Base-by-base conservation (phyloP, 2,329 filamentous ascomycete genomes). In the Alternaria rosae region DNA sequence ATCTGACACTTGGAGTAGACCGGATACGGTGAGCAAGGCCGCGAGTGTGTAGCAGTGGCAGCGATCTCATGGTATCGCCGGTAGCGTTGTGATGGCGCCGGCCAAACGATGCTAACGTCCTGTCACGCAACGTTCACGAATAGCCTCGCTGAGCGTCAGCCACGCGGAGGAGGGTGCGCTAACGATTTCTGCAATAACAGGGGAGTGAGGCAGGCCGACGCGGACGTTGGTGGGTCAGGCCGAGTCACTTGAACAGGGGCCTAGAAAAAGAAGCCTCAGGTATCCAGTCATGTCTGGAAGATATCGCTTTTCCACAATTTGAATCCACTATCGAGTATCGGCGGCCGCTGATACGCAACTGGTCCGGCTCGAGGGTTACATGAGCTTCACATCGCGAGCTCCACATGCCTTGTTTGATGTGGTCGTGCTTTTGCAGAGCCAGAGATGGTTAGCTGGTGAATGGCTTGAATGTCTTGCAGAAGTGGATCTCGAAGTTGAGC, bases 141-240 rank as follows among this genome's bases (percentile, higher is more conserved):
- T 66, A 56, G 65, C 45, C 44, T 62, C 63, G 26, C 59, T 53
- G 57, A 60, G 50, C 54, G 56, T 64, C 61, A 69, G 67, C 69
- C 68, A 71, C 59, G 52, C 50, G 56, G 66, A 67, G 66, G 63
- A 64, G 66, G 55, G 38, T 51, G 52, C 67, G 66, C 64, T 70
- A 69, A 57, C 60, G 65, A 61, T 61, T 52, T 65, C 55, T 41
- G 66, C 54, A 51, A 26, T 61, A 65, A 70, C 69, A 70, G 60
- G 68, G 68, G 53, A 58, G 26, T 30, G 45, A 61, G 60, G 70
- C 72, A 68, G 72, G 66, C 70, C 55, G 69, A 75, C 65, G 70
- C 73, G 75, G 70, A 72, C 70, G 71, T 76, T 76, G 67, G 58
- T 69, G 65, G 68, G 61, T 73, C 56, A 58, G 65, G 64, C 60